Percentiles rank a stretch among this genome's conserved stretches.
These are phyloP conservation scores for Boletus sp. DNA, from an alignment of 1,284 basidiomycete genomes.

Conservation along the genomic window DNA sequence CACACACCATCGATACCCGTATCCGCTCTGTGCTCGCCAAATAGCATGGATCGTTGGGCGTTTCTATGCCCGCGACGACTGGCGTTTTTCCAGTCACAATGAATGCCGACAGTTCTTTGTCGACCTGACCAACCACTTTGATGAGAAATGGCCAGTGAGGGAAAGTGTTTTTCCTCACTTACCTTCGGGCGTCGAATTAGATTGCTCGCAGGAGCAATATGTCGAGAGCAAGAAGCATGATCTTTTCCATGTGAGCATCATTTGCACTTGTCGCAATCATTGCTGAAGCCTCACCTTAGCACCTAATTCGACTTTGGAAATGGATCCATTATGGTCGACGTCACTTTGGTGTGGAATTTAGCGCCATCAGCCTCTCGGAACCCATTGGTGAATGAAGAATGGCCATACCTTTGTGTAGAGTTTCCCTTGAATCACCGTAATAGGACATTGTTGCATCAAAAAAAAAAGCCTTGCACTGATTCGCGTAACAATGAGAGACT, in stretches of 20 bases:
- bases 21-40: not conserved
- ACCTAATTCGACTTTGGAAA: not conserved
- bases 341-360: not conserved
- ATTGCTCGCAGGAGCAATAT: not conserved
- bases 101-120: not conserved
- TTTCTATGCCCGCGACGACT: not conserved
- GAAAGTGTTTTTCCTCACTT: not conserved
- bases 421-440: not conserved
- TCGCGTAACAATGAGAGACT: not conserved
- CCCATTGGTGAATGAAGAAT: no score
- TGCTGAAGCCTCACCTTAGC: not conserved
- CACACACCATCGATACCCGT: not conserved
- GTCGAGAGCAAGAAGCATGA: not conserved
- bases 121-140: not conserved
- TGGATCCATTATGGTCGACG: not conserved
- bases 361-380: no score
- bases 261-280: not conserved
- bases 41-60: not conserved
- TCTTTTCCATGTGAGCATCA: not conserved
- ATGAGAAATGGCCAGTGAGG: not conserved
- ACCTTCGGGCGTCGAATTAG: not conserved
- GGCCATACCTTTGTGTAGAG: not conserved
- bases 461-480: not conserved
- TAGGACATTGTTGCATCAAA: no score
- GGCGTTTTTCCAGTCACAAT: not conserved